Percentiles rank a stretch among this genome's conserved stretches.
Conservation (phyloP, 805 yeast genomes). For the Ogataea populi-albae region DNA sequence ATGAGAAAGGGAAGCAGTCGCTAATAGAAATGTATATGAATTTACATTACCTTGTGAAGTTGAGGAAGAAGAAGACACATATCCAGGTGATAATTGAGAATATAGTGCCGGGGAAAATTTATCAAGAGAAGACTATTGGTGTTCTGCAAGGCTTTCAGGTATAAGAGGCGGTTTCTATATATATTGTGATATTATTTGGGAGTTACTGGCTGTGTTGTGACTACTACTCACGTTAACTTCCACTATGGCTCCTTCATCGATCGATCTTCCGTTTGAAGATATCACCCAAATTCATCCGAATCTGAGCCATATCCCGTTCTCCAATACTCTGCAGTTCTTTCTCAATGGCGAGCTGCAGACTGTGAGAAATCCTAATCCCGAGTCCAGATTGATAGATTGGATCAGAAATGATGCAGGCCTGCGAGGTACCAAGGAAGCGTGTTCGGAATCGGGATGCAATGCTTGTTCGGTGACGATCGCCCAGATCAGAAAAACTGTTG, state of each 20-base stretch:
- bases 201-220: no score
- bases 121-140: no score
- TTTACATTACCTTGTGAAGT: no score
- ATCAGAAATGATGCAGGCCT: slow-evolving; percentile 37
- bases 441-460: slow-evolving; percentile 52
- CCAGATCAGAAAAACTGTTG: slow-evolving; percentile 26
- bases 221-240: no score
- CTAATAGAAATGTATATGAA: no score
- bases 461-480: slow-evolving; percentile 47
- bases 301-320: slow-evolving; percentile 26
- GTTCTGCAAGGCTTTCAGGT: no score
- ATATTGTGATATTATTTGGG: no score
- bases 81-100: no score
- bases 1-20: no score
- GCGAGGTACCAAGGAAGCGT: slow-evolving; percentile 46
- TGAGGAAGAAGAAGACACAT: no score
- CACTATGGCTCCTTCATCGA: slow-evolving; percentile 27
- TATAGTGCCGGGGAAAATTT: no score
- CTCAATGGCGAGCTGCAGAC: slow-evolving; percentile 38
- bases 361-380: slow-evolving; percentile 40
- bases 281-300: slow-evolving; percentile 23
- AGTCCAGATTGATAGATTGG: slow-evolving; percentile 42
- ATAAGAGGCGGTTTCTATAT: no score
- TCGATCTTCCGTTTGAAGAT: slow-evolving; percentile 15
- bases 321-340: slow-evolving; percentile 32